Conservation (phyloP, 805 yeast genomes). For the Clavispora carvajalis region DNA sequence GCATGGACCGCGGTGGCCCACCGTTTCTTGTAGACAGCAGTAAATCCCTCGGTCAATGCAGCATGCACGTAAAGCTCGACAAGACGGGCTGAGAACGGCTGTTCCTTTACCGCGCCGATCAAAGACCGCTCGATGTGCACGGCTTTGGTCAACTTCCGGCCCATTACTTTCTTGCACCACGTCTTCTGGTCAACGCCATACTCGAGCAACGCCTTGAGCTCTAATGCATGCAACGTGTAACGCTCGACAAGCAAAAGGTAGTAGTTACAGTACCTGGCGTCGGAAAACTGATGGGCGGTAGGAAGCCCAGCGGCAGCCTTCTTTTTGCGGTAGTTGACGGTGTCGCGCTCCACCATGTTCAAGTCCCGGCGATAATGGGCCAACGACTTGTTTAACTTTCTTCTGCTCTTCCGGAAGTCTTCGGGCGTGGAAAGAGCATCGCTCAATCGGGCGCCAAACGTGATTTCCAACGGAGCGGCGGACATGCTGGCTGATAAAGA, state of each 20-base stretch:
- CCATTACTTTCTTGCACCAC: slow-evolving; percentile 43
- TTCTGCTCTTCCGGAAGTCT: slow-evolving; percentile 68
- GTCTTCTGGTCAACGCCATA: slow-evolving; percentile 44
- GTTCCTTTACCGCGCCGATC: slow-evolving; percentile 35
- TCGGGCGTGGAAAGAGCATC: slow-evolving; percentile 60
- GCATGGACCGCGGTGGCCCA: slow-evolving; percentile 51
- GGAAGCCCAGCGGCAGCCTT: slow-evolving; percentile 44
- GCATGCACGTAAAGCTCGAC: slow-evolving; percentile 32
- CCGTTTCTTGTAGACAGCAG: slow-evolving; percentile 46
- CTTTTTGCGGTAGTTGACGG: slow-evolving; percentile 53
- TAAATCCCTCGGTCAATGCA: slow-evolving; percentile 50
- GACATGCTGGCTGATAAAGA: no score
- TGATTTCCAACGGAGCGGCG: slow-evolving; percentile 15
- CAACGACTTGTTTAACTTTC: slow-evolving; percentile 53
- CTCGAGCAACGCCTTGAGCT: slow-evolving; percentile 51
- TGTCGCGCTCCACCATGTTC: slow-evolving; percentile 58
- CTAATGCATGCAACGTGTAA: slow-evolving; percentile 64
- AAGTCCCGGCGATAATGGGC: slow-evolving; percentile 62
- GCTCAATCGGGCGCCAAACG: slow-evolving; percentile 54
- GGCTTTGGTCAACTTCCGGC: slow-evolving; percentile 67
- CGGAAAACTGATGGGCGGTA: slow-evolving; percentile 44
- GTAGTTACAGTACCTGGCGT: slow-evolving; percentile 52
- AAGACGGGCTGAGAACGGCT: slow-evolving; percentile 23
- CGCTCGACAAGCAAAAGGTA: slow-evolving; percentile 72
- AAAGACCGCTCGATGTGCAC: slow-evolving; percentile 40